phyloP scores from a whole-genome alignment of 306 rosid species.

The Luffa aegyptiaca region DNA sequence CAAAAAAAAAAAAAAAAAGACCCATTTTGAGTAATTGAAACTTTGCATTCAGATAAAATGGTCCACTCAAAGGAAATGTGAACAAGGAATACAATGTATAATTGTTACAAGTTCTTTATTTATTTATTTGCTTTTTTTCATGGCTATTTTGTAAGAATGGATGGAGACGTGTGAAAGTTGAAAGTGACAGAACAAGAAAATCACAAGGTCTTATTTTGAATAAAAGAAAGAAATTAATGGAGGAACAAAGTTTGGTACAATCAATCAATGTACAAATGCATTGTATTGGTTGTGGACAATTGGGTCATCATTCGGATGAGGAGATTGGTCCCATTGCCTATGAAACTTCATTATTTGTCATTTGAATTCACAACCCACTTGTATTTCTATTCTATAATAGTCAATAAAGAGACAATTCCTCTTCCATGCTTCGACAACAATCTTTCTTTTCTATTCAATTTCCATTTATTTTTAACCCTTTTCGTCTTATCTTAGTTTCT shows the following conservation, averaged over 20 bases:
- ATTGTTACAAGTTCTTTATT: background rate
- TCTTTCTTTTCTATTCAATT: constrained; percentile 5
- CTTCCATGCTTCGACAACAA: background rate
- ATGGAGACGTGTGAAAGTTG: background rate
- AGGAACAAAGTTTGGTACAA: constrained; percentile 6
- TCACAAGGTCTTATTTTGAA: background rate
- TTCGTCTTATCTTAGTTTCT: background rate
- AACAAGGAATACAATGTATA: background rate
- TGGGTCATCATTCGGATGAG: constrained; percentile 7
- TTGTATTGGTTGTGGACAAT: constrained; percentile 4
- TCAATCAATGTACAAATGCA: constrained; percentile 4
- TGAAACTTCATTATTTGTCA: background rate
- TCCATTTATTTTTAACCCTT: background rate
- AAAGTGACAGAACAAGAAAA: constrained; percentile 1
- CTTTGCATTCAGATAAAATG: background rate
- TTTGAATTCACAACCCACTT: constrained; percentile 11
- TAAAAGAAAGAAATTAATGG: background rate
- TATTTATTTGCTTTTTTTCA: background rate
- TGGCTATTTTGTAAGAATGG: background rate
- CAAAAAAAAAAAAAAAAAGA: background rate
- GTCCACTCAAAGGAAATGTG: background rate
- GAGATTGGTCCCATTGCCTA: constrained; percentile 5
- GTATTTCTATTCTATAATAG: background rate
- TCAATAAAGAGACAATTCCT: constrained; percentile 3
- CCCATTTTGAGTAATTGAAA: background rate